phyloP scores from a whole-genome alignment of 768 basidiomycete species.

The Chlorophyllum brunneum region DNA sequence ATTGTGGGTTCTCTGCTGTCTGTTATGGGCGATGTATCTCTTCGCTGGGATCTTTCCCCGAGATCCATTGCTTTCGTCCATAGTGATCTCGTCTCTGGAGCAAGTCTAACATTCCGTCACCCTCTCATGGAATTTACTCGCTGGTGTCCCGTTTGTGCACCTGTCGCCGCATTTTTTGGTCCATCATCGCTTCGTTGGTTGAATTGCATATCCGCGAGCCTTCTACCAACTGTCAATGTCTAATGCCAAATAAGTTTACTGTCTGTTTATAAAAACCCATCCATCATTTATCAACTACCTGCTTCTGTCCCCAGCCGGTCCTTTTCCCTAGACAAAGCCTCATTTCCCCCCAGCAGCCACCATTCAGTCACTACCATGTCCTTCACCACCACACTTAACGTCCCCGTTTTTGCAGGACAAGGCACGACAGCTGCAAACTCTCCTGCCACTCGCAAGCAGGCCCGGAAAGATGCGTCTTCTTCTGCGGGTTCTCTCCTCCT shows the following conservation, averaged over 20 bases:
- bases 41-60: too few species aligned
- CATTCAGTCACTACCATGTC: conserved; percentile 13
- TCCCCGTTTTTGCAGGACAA: conserved; percentile 52
- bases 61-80: too few species aligned
- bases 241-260: background rate
- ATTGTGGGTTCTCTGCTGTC: too few species aligned
- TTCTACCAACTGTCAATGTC: background rate
- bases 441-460: conserved; percentile 31
- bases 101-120: too few species aligned
- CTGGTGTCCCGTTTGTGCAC: too few species aligned
- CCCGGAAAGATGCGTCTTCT: conserved; percentile 38
- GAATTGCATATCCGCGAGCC: background rate
- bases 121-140: too few species aligned
- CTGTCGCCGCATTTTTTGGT: background rate
- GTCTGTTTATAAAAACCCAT: conserved; percentile 3
- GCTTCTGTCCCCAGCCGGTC: background rate
- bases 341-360: background rate
- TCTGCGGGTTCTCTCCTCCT: conserved; percentile 39
- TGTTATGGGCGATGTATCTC: too few species aligned
- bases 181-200: background rate
- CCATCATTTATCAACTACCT: background rate
- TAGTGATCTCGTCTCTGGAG: too few species aligned
- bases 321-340: background rate
- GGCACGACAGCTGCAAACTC: conserved; percentile 34
- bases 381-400: conserved; percentile 18